phyloP scores from a whole-genome alignment of 2,329 filamentous ascomycete species.

The Huntiella abstrusa region DNA sequence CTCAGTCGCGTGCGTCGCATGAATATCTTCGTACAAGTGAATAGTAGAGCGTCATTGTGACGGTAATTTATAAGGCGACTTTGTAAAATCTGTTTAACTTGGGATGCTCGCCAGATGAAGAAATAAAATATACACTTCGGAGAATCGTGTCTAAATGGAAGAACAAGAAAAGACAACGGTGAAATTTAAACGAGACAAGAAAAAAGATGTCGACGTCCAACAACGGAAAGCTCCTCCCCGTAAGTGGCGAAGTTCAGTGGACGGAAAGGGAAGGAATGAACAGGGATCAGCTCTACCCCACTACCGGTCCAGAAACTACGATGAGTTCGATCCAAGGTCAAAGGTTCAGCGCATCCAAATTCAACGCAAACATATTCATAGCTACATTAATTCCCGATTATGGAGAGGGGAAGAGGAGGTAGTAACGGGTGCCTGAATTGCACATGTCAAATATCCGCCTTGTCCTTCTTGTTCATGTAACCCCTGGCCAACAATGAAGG shows the following conservation, averaged over 20 bases:
- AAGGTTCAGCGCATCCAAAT: too few species aligned
- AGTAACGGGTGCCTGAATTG: too few species aligned
- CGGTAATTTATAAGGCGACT: neutral
- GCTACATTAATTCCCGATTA: neutral
- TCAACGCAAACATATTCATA: too few species aligned
- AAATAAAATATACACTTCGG: too few species aligned
- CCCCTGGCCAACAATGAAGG: too few species aligned
- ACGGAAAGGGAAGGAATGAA: conserved; percentile 1
- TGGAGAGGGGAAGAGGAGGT: neutral
- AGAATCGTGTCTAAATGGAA: neutral
- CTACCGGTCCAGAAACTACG: too few species aligned
- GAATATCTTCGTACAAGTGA: conserved; percentile 25
- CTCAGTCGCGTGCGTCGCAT: neutral
- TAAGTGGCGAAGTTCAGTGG: neutral
- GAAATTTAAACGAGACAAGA: neutral
- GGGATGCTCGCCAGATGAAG: too few species aligned
- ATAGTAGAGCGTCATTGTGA: conserved; percentile 39
- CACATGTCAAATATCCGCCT: too few species aligned
- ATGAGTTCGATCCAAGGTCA: too few species aligned
- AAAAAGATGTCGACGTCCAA: neutral
- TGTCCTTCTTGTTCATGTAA: too few species aligned
- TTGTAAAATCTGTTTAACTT: too few species aligned
- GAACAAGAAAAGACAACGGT: neutral
- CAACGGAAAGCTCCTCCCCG: neutral
- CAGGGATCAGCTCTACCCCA: too few species aligned